Evolutionary conservation across 495 filamentous ascomycete species (phyloP), one percentile per base, ranked within the genome.

Genomic region (Letharia lupina): DNA sequence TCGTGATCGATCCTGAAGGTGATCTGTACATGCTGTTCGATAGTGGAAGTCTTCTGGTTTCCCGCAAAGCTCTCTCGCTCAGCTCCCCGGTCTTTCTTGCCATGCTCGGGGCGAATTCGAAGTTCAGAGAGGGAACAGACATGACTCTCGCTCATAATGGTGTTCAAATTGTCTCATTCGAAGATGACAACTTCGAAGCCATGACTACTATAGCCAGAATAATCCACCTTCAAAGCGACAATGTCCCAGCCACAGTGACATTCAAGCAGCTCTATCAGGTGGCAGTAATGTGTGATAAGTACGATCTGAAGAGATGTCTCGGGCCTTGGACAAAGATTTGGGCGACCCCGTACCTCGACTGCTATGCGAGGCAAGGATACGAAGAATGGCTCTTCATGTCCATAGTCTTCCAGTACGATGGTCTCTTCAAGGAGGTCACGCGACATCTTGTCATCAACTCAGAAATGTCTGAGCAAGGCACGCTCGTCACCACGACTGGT

Each of bases 221-320:
- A 3, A 45, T 58, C 10, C 62, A 64, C 15, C 62, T 64, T 9
- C 62, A 64, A 33, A 64, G 48, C 23, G 52, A 64, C 39, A 12
- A 42, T 8, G 62, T 64, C 23, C 37, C 62, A 5, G 11, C 16
- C 1, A 44, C 50, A 7, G 1, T 64, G 12, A 18, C 62, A 2
- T 64, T 64, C 35, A 39, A 64, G 20, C 62, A 64, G 20, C 62
- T 64, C 6, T 40, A 57, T 35, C 62, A 64, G 37, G 23, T 64
- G 31, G 62, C 50, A 1, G 42, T 64, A 6, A 4, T 64, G 15
- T 64, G 62, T 18, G 62, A 64, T 31, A 64, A 64, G 23, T 64
- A 64, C n/a, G 62, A 64, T 54, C 39, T 64, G 37, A 64, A 58
- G 28, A 40, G 52, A 58, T 64, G 50, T 33, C 62, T 64, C n/a